Conservation (phyloP, 1,284 basidiomycete species). For the Neonothopanus nambi region DNA sequence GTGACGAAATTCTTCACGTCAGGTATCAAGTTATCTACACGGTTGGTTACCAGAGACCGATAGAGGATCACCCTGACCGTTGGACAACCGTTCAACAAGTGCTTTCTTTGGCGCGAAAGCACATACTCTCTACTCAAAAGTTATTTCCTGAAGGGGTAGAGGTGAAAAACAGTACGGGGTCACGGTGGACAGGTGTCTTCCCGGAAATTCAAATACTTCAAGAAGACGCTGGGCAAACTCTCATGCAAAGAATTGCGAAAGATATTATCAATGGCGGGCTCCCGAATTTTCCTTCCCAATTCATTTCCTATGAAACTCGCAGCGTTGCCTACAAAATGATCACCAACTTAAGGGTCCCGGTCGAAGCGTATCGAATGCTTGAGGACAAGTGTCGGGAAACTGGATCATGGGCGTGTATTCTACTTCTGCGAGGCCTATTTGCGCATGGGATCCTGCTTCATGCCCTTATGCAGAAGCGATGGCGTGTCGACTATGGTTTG, state of each 20-base stretch:
- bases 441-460: conserved; percentile 29
- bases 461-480: conserved; percentile 27
- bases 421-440: conserved; percentile 39
- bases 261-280: conserved; percentile 4
- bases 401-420: conserved; percentile 18
- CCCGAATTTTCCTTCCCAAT: not conserved
- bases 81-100: conserved; percentile 47
- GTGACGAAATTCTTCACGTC: conserved; percentile 17
- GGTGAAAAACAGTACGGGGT: conserved; percentile 15
- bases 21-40: conserved; percentile 16
- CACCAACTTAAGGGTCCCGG: not conserved
- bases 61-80: conserved; percentile 47
- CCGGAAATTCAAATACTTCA: conserved; percentile 36
- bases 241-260: conserved; percentile 22
- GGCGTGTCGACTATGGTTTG: conserved; percentile 34
- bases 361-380: too few relatives aligned
- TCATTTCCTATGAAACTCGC: not conserved
- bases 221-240: conserved; percentile 20
- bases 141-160: conserved; percentile 23
- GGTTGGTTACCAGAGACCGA: conserved; percentile 37
- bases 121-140: conserved; percentile 16
- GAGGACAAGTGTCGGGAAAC: too few relatives aligned
- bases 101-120: conserved; percentile 26
- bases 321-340: conserved; percentile 1
- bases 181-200: conserved; percentile 26